phyloP scores from a whole-genome alignment of 768 basidiomycete genomes.

The Termitomyces sp. region DNA sequence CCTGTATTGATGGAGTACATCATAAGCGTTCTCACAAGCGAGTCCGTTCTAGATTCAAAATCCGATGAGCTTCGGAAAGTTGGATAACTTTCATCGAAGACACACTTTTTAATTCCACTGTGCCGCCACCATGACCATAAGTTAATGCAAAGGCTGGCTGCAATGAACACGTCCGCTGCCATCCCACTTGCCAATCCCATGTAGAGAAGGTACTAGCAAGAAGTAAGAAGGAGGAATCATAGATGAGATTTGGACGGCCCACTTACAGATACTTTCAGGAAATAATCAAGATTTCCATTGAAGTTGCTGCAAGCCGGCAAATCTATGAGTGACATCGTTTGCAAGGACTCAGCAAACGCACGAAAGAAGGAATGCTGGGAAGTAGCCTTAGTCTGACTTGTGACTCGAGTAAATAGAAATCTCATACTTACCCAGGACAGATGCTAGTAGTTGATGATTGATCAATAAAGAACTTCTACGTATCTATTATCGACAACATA shows the following conservation, averaged over 20 bases:
- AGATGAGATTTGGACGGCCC: background rate
- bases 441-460: background rate
- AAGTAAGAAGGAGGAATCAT: background rate
- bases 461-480: no score
- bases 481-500: background rate
- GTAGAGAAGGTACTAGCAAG: constrained; percentile 11
- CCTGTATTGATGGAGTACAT: constrained; percentile 11
- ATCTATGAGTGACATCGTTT: background rate
- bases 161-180: constrained; percentile 10
- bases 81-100: background rate
- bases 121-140: background rate
- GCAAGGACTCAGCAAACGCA: background rate
- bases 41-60: background rate
- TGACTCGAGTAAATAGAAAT: background rate
- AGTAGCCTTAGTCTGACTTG: no score
- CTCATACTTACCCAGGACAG: background rate
- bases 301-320: background rate
- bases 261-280: constrained; percentile 1
- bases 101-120: constrained; percentile 9
- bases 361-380: background rate
- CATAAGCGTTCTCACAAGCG: constrained; percentile 7
- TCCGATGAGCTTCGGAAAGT: background rate
- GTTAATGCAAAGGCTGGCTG: constrained; percentile 6
- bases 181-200: constrained; percentile 10
- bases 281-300: background rate